phyloP scores from a whole-genome alignment of 148 eudicot species.

The Fallopia convolvulus region DNA sequence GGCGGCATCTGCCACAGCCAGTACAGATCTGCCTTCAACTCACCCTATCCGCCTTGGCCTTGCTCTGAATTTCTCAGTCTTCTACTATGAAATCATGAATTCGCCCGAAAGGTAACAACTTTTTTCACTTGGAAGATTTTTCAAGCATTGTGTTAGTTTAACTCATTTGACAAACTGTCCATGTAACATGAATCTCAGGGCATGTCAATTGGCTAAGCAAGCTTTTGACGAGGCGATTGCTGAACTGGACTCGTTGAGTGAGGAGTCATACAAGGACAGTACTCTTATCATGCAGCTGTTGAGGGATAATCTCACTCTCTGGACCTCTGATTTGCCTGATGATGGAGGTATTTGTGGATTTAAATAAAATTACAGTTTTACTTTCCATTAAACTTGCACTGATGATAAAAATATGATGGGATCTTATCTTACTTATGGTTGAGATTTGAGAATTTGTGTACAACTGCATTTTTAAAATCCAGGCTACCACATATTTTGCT shows the following conservation, averaged over 20 bases:
- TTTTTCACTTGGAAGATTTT: neutral
- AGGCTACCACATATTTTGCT: neutral
- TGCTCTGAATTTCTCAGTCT: slow-evolving; percentile 91
- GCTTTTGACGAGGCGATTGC: slow-evolving; percentile 97
- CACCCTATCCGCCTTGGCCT: slow-evolving; percentile 95
- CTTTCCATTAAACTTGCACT: too few relatives aligned
- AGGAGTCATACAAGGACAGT: slow-evolving; percentile 95
- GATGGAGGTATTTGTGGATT: slow-evolving; percentile 52
- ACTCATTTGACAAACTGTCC: too few relatives aligned
- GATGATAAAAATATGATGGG: too few relatives aligned
- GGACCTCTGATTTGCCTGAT: slow-evolving; percentile 97
- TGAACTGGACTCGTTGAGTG: slow-evolving; percentile 87
- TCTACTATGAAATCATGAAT: slow-evolving; percentile 90
- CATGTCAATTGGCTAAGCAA: slow-evolving; percentile 96
- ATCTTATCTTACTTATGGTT: too few relatives aligned
- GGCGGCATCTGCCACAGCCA: slow-evolving; percentile 84
- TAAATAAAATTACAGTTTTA: neutral
- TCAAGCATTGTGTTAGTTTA: too few relatives aligned
- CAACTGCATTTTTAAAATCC: neutral
- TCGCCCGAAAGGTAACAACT: slow-evolving; percentile 67
- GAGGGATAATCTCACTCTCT: slow-evolving; percentile 91
- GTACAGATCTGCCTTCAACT: slow-evolving; percentile 82
- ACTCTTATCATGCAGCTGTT: slow-evolving; percentile 87
- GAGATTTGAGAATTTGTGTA: neutral
- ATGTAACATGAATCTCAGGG: slow-evolving; percentile 34